Conservation (phyloP, 768 basidiomycete species). For the Suillus bovinus region DNA sequence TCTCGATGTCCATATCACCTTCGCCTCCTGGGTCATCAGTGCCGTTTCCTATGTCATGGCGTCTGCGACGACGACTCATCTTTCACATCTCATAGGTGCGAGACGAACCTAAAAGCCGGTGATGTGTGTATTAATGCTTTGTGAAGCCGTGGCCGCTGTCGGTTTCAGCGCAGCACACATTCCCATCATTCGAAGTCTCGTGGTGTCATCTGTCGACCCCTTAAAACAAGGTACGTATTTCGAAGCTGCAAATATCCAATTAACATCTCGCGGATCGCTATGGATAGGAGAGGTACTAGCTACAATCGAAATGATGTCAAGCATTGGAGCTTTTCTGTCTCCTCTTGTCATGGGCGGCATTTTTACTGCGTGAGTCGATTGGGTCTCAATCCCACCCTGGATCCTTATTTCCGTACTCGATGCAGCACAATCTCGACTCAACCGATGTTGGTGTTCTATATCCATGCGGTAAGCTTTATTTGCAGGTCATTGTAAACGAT, state of each 20-base stretch:
- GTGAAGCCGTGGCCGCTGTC: constrained; percentile 19
- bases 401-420: neutral
- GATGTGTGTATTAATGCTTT: neutral
- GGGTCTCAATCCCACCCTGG: neutral
- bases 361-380: constrained; percentile 19
- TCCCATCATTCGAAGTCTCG: constrained; percentile 28
- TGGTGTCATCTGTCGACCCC: constrained; percentile 28
- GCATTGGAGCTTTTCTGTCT: constrained; percentile 23
- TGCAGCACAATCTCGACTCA: constrained; percentile 18
- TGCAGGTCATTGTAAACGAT: neutral
- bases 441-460: constrained; percentile 26
- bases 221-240: constrained; percentile 26
- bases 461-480: constrained; percentile 21
- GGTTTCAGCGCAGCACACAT: constrained; percentile 19
- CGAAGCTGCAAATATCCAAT: too few relatives aligned
- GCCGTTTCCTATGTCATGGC: constrained; percentile 18
- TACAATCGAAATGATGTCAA: constrained; percentile 28
- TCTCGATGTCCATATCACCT: constrained; percentile 30
- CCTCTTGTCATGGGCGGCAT: constrained; percentile 33
- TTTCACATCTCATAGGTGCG: constrained; percentile 19
- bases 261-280: neutral
- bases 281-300: constrained; percentile 29
- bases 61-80: constrained; percentile 12
- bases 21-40: constrained; percentile 21
- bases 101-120: too few relatives aligned